Base-by-base conservation (phyloP, 2,329 filamentous ascomycete genomes). In the Diaporthe destruens region DNA sequence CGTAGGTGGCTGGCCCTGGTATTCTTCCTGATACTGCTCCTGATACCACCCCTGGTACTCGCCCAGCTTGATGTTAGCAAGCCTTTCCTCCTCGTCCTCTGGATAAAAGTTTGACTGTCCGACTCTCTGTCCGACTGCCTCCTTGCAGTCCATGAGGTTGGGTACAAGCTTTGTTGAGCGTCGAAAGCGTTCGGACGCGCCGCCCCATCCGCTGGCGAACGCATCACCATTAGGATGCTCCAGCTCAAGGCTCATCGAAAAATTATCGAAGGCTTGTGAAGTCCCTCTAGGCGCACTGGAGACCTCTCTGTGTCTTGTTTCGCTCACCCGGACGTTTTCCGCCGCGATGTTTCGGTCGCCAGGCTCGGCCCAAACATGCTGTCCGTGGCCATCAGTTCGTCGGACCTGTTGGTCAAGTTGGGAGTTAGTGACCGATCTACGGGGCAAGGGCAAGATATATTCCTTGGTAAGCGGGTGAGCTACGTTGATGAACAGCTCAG, bases 71-170 rank as follows among this genome's bases (percentile, higher is more conserved):
- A 53, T n/a, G 69, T 73, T 39, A 73, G 72, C 69, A 34, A 44
- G 29, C 55, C 56, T 20, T 29, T 61, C 55, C 18, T 44, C 47
- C 18, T 73, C 54, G 16, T 71, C 69, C 4, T 36, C 47, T 7
- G 69, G 44, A 42, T 73, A 68, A n/a, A 49, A 56, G 8, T 71
- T 56, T 7, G 72, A 71, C 16, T 39, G 11, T 16, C 54, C 68
- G 16, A 71, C 36, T 5, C 16, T 29, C 47, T 49, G 68, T 8
- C 71, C 59, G 11, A 71, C 5, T 11, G 71, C 71, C 42, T 67
- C 71, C 29, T 67, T 73, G 69, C 68, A 73, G 11, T 73, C 72
- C 47, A 61, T 36, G 25, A 73, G n/a, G 29, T 71, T 14, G 29
- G 72, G 72, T 9, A 73, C 42, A 25, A 73, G 68, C 18, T 61